These are phyloP conservation scores for Fusarium longipes DNA, from an alignment of 2,329 filamentous ascomycete genomes.

Conservation along the genomic window DNA sequence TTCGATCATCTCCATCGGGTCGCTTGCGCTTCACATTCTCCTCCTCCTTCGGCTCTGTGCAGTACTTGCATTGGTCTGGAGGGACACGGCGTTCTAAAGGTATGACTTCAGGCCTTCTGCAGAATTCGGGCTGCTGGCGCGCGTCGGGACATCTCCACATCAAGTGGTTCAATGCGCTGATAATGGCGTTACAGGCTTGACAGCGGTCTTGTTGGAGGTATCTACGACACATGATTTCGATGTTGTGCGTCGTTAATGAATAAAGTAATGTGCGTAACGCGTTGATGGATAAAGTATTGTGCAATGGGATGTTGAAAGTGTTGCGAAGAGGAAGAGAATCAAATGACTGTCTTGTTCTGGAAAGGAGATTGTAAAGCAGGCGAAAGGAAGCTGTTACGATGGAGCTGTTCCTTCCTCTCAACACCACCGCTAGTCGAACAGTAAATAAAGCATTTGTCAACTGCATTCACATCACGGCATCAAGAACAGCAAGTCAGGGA, in stretches of 20 bases:
- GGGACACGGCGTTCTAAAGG: background rate
- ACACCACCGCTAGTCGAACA: too few relatives aligned
- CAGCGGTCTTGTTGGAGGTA: conserved; percentile 7
- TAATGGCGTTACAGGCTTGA: background rate
- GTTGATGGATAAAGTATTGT: background rate
- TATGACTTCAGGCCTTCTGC: background rate
- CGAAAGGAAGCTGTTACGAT: too few relatives aligned
- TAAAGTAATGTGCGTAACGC: background rate
- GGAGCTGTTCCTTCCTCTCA: too few relatives aligned
- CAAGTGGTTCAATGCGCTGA: background rate
- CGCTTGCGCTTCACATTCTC: background rate
- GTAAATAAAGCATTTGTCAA: too few relatives aligned
- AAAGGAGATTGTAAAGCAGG: too few relatives aligned
- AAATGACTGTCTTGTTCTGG: too few relatives aligned
- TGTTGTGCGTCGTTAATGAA: background rate
- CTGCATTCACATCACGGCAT: too few relatives aligned
- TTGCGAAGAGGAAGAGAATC: too few relatives aligned
- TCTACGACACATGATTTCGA: background rate
- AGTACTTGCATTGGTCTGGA: background rate
- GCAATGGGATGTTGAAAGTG: background rate
- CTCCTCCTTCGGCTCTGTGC: background rate
- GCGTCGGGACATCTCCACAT: background rate
- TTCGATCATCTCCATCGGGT: too few relatives aligned
- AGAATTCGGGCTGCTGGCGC: background rate
- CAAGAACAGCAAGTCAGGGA: too few relatives aligned